Evolutionary conservation across 345 rosid species (phyloP).

Genomic region (Arabidopsis suecica): DNA sequence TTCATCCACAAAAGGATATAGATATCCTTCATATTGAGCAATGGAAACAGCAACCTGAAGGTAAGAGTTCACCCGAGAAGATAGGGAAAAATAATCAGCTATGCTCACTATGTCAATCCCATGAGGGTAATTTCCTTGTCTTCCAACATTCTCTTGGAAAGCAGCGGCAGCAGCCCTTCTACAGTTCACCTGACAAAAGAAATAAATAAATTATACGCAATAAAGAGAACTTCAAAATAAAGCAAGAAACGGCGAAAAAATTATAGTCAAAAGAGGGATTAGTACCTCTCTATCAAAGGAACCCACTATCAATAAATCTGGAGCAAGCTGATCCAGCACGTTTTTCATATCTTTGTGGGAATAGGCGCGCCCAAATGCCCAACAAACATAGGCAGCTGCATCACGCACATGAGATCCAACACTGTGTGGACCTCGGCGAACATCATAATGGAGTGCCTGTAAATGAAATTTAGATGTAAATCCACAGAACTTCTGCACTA

Average conservation of each 20-base stretch:
- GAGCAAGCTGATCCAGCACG: slow-evolving; percentile 83
- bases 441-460: slow-evolving; percentile 96
- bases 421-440: slow-evolving; percentile 98
- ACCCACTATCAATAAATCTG: slow-evolving; percentile 85
- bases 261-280: slow-evolving; percentile 26
- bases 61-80: slow-evolving; percentile 83
- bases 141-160: slow-evolving; percentile 98
- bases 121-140: slow-evolving; percentile 96
- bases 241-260: slow-evolving; percentile 22
- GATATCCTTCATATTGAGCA: slow-evolving; percentile 85
- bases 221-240: slow-evolving; percentile 25
- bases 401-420: slow-evolving; percentile 99
- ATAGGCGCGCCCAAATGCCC: slow-evolving; percentile 99
- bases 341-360: slow-evolving; percentile 81
- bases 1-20: slow-evolving; percentile 90
- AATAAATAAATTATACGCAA: slow-evolving; percentile 25
- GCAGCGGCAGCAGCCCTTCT: slow-evolving; percentile 99
- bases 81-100: slow-evolving; percentile 97
- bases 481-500: slow-evolving; percentile 3
- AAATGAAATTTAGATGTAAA: slow-evolving; percentile 37
- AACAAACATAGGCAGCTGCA: slow-evolving; percentile 99
- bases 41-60: slow-evolving; percentile 79
- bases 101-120: slow-evolving; percentile 96
- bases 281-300: slow-evolving; percentile 96
- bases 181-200: slow-evolving; percentile 80